Conservation (phyloP, 2,329 filamentous ascomycete genomes). For the Ophiostoma quercus region DNA sequence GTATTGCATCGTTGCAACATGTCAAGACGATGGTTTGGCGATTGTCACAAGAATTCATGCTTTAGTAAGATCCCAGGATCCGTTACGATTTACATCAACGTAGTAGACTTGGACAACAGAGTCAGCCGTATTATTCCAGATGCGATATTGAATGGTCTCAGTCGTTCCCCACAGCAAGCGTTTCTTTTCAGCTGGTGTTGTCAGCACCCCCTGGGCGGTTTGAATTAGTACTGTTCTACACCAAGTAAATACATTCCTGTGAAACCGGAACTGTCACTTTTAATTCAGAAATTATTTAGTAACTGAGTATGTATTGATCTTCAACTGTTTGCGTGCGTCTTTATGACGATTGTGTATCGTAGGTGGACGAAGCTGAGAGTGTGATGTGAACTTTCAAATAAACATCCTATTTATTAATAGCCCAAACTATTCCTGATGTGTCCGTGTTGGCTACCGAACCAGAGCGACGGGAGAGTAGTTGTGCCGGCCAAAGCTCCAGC, state of each 20-base stretch:
- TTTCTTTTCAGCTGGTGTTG: slow-evolving; percentile 13
- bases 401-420: not conserved
- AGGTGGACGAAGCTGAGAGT: not conserved
- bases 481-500: not conserved
- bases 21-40: not conserved
- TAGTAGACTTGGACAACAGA: too few species aligned
- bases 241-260: not conserved
- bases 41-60: not conserved
- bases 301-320: too few species aligned
- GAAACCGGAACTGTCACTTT: not conserved
- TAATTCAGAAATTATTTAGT: not conserved
- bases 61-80: not conserved
- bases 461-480: not conserved
- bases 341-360: not conserved
- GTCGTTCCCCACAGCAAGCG: slow-evolving; percentile 9
- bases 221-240: not conserved
- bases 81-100: not conserved
- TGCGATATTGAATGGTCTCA: not conserved
- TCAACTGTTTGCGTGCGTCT: not conserved
- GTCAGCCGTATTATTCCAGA: not conserved
- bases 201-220: not conserved
- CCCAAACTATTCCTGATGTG: not conserved
- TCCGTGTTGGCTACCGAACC: slow-evolving; percentile 1
- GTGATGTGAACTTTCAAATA: too few species aligned
- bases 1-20: not conserved